Conservation (phyloP, 306 rosid species). For the Carpinus fangiana region DNA sequence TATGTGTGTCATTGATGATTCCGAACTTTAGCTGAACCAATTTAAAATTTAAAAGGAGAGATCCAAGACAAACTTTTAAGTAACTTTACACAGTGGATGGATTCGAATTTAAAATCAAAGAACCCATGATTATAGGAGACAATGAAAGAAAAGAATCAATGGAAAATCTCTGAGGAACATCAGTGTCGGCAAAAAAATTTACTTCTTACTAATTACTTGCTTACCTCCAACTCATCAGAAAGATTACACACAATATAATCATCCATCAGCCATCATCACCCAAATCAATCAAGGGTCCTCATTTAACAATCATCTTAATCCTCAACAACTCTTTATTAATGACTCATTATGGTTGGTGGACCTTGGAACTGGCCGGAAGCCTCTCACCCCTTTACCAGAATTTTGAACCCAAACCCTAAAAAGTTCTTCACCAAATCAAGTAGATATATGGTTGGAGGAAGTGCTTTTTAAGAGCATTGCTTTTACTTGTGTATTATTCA, state of each 20-base stretch:
- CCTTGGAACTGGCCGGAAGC: too few relatives aligned
- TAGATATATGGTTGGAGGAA: constrained; percentile 27
- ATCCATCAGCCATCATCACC: not conserved
- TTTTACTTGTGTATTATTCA: constrained; percentile 2
- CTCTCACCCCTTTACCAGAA: not conserved
- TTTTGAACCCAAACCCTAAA: constrained; percentile 8
- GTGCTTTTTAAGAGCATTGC: constrained; percentile 23
- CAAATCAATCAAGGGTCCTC: constrained; percentile 22
- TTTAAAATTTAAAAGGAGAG: constrained; percentile 27
- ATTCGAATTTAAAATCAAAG: constrained; percentile 28
- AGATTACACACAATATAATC: not conserved
- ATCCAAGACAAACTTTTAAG: constrained; percentile 44
- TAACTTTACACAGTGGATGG: constrained; percentile 20
- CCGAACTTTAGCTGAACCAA: constrained; percentile 8
- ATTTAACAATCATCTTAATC: constrained; percentile 19
- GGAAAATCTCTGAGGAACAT: constrained; percentile 26
- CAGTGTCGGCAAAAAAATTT: constrained; percentile 40
- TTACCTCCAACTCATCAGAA: not conserved
- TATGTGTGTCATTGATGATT: constrained; percentile 23
- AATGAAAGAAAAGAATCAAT: constrained; percentile 1
- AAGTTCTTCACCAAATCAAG: constrained; percentile 35
- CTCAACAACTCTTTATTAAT: constrained; percentile 16
- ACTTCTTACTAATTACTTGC: constrained; percentile 4
- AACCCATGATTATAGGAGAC: constrained; percentile 26
- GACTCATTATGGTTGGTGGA: constrained; percentile 8